Percentiles rank a stretch among this genome's conserved stretches.
Conservation (phyloP, 2,329 filamentous ascomycete genomes). For the Geosmithia flava region DNA sequence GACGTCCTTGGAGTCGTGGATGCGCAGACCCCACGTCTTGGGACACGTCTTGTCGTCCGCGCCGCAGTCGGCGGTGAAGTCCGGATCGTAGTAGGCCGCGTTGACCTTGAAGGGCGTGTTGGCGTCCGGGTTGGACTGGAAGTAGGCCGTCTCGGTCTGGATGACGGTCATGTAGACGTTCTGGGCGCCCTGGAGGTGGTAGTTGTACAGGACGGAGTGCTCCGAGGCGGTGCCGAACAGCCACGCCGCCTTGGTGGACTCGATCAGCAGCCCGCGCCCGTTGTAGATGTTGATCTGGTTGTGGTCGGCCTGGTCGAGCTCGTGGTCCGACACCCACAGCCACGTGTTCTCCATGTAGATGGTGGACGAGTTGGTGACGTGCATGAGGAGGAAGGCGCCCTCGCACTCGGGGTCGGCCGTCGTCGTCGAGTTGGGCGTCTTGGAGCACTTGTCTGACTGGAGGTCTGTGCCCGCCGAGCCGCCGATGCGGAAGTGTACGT, state of each 20-base stretch:
- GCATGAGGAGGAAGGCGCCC: conserved; percentile 60
- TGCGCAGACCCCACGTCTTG: conserved; percentile 67
- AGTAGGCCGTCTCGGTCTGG: conserved; percentile 84
- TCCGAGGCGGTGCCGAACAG: conserved; percentile 64
- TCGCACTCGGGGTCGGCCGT: conserved; percentile 54
- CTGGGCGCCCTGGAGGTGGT: conserved; percentile 65
- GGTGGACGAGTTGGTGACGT: conserved; percentile 48
- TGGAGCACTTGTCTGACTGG: conserved; percentile 67
- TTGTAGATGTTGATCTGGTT: conserved; percentile 81
- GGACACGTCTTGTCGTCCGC: conserved; percentile 36
- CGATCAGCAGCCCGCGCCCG: conserved; percentile 70
- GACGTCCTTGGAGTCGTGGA: conserved; percentile 54
- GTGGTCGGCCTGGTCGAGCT: conserved; percentile 63
- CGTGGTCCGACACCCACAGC: conserved; percentile 87
- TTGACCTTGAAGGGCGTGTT: conserved; percentile 51
- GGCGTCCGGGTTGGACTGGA: conserved; percentile 71
- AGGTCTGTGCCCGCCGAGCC: conserved; percentile 75
- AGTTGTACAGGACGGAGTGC: conserved; percentile 64
- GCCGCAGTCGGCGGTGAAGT: conserved; percentile 47
- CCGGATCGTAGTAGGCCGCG: conserved; percentile 49
- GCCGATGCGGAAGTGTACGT: conserved; percentile 89
- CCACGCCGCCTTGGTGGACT: conserved; percentile 66
- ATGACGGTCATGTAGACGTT: conserved; percentile 75
- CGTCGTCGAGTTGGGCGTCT: conserved; percentile 55
- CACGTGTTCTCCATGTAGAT: conserved; percentile 82